A percentile compares a stretch with the other conserved stretches of the same genome.
Conservation (phyloP, 208 protist species). For the Leishmania martiniquensis region DNA sequence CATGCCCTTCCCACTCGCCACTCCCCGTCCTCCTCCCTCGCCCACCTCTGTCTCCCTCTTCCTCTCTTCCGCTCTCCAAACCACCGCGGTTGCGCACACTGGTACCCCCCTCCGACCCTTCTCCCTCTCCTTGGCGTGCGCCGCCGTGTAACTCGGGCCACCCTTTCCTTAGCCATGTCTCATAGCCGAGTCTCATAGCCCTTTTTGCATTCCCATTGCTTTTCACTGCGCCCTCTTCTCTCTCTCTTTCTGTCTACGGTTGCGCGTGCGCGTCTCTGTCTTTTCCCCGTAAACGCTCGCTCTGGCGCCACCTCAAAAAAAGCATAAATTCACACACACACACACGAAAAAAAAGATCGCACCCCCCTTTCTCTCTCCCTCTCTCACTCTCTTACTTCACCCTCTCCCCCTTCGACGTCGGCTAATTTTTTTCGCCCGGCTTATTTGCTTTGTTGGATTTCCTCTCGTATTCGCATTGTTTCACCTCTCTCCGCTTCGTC, state of each 20-base stretch:
- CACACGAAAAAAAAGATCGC: too few species aligned
- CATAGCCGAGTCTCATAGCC: not conserved
- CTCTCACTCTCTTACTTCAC: too few species aligned
- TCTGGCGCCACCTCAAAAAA: too few species aligned
- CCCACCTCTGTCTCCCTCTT: not conserved
- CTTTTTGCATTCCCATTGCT: not conserved
- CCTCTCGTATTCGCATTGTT: too few species aligned
- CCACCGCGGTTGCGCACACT: not conserved
- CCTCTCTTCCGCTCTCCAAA: conserved; percentile 2
- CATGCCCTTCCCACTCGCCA: not conserved
- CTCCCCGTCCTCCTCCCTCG: not conserved
- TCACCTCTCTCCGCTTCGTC: too few species aligned
- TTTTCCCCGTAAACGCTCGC: too few species aligned
- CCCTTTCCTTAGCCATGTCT: not conserved
- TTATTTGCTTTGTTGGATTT: too few species aligned
- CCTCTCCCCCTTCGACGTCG: too few species aligned
- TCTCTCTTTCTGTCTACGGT: not conserved
- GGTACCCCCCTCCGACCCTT: not conserved
- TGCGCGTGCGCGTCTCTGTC: too few species aligned
- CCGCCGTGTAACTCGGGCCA: not conserved
- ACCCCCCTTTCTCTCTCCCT: too few species aligned
- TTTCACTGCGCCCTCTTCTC: not conserved
- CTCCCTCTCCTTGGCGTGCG: not conserved
- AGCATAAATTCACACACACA: too few species aligned
- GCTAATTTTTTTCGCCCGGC: too few species aligned